Percentiles rank a stretch among this genome's conserved stretches.
These are phyloP conservation scores for Pseudocercospora crystallina DNA, from an alignment of 2,329 filamentous ascomycete species.

Conservation along the genomic window DNA sequence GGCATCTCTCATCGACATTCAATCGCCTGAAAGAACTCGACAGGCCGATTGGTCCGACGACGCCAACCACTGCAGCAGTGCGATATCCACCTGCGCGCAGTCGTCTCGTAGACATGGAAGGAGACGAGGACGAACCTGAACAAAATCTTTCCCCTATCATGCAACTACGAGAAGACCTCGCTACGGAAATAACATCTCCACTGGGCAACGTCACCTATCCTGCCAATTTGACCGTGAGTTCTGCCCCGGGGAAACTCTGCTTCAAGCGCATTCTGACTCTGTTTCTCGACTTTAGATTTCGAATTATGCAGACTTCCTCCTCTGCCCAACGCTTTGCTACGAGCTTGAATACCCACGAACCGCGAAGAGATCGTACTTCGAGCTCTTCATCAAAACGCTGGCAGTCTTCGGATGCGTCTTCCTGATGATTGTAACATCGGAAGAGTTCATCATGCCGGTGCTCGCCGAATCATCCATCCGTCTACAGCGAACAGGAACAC, in stretches of 20 bases:
- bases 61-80: constrained; percentile 59
- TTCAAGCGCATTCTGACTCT: too few species aligned
- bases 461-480: constrained; percentile 68
- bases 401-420: constrained; percentile 97
- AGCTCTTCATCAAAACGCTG: constrained; percentile 78
- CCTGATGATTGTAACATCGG: constrained; percentile 82
- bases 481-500: constrained; percentile 49
- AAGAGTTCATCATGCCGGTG: constrained; percentile 93
- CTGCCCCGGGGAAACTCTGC: too few species aligned
- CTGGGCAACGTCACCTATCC: constrained; percentile 89
- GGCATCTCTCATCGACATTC: constrained; percentile 85
- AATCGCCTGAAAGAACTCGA: constrained; percentile 79
- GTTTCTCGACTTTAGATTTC: too few species aligned
- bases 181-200: constrained; percentile 85
- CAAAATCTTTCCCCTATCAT: constrained; percentile 48
- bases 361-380: constrained; percentile 70
- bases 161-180: constrained; percentile 79
- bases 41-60: constrained; percentile 51
- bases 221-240: constrained; percentile 79
- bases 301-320: constrained; percentile 84
- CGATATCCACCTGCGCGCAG: constrained; percentile 65
- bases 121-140: constrained; percentile 43
- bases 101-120: constrained; percentile 45
- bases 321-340: constrained; percentile 95
- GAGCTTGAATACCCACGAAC: constrained; percentile 93